Conservation (phyloP, 2,329 filamentous ascomycete genomes). For the Sarocladium oryzae region DNA sequence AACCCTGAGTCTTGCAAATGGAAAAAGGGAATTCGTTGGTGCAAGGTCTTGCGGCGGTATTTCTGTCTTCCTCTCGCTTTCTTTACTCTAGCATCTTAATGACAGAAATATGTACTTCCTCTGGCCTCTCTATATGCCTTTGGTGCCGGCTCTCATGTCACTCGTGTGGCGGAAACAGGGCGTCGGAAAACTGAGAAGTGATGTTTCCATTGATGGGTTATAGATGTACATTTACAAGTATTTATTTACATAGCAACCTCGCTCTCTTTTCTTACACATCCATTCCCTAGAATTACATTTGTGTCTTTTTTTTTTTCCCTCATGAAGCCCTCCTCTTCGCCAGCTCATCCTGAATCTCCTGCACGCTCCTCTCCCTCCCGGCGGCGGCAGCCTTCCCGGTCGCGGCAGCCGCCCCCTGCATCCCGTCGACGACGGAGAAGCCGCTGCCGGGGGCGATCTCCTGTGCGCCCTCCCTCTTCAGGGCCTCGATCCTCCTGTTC, state of each 20-base stretch:
- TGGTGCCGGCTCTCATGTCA: neutral
- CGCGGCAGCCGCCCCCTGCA: neutral
- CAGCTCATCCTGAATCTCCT: conserved; percentile 33
- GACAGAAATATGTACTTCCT: neutral
- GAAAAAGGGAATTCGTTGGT: neutral
- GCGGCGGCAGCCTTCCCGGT: neutral
- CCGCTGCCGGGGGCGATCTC: conserved; percentile 42
- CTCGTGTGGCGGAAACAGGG: no score
- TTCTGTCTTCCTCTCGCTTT: neutral
- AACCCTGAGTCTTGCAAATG: neutral
- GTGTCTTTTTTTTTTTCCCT: no score
- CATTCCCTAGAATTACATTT: neutral
- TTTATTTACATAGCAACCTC: no score
- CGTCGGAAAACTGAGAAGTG: no score
- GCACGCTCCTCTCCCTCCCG: conserved; percentile 23
- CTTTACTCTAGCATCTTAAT: conserved; percentile 6
- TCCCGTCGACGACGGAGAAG: conserved; percentile 28
- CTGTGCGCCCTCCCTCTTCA: conserved; percentile 66
- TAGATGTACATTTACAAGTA: conserved; percentile 9
- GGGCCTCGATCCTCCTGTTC: conserved; percentile 67
- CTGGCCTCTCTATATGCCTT: no score
- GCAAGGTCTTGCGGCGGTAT: neutral
- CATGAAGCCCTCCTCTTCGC: conserved; percentile 26
- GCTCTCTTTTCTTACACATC: neutral
- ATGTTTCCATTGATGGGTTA: no score